phyloP scores from a whole-genome alignment of 176 grass and related monocot species.

The Pontederia paniculata region DNA sequence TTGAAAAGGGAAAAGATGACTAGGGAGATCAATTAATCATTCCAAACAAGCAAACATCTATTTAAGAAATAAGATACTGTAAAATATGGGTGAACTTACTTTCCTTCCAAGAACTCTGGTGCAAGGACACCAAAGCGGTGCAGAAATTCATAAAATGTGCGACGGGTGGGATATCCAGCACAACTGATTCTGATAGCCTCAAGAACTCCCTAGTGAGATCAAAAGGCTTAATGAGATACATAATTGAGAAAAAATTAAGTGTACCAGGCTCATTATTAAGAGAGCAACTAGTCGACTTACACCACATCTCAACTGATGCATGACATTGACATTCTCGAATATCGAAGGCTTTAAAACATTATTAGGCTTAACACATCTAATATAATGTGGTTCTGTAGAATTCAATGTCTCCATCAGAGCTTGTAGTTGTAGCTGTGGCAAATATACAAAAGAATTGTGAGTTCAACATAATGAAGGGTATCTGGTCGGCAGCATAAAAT shows the following conservation, averaged over 20 bases:
- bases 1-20: background rate
- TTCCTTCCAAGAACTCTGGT: conserved; percentile 75
- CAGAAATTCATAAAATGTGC: conserved; percentile 97
- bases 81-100: conserved; percentile 46
- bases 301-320: conserved; percentile 98
- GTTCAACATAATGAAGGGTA: background rate
- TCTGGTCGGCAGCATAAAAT: background rate
- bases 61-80: background rate
- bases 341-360: conserved; percentile 90
- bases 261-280: conserved; percentile 5
- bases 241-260: background rate
- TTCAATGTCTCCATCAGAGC: conserved; percentile 95
- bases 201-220: conserved; percentile 75
- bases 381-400: conserved; percentile 96
- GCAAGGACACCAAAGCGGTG: conserved; percentile 93
- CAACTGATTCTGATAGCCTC: conserved; percentile 99
- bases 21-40: conserved; percentile 5
- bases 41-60: background rate
- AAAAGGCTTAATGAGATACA: conserved; percentile 9
- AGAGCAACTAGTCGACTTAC: conserved; percentile 48
- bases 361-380: conserved; percentile 98
- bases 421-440: conserved; percentile 83
- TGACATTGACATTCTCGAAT: conserved; percentile 97
- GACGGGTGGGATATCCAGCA: conserved; percentile 94
- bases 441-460: conserved; percentile 20